Percentiles rank a stretch among this genome's conserved stretches.
Conservation (phyloP, 305 asterid species). For the Fraxinus xanthoxyloides region DNA sequence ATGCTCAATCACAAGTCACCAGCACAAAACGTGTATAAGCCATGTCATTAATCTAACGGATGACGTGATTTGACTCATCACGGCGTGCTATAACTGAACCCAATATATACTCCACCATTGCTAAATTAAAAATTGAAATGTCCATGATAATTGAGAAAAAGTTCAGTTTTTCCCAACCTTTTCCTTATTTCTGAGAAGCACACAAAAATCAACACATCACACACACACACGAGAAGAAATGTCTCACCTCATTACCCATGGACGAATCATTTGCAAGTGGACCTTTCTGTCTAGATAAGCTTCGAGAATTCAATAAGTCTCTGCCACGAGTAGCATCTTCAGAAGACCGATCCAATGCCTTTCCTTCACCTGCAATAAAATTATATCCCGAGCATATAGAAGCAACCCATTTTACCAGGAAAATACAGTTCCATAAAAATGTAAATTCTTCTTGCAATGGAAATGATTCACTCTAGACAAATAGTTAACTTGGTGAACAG, state of each 20-base stretch:
- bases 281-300: constrained; percentile 58
- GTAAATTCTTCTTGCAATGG: neutral
- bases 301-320: constrained; percentile 51
- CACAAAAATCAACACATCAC: neutral
- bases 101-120: neutral
- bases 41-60: neutral
- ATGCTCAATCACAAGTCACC: neutral
- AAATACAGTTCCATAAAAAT: neutral
- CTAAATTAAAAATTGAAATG: neutral
- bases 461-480: neutral
- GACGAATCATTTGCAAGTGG: constrained; percentile 43
- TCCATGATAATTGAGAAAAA: neutral
- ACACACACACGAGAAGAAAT: neutral
- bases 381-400: constrained; percentile 1
- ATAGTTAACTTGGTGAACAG: neutral
- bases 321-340: constrained; percentile 50
- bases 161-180: neutral
- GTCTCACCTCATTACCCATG: constrained; percentile 56
- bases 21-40: neutral
- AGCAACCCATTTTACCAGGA: constrained; percentile 1
- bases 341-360: constrained; percentile 41
- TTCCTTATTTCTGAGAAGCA: neutral
- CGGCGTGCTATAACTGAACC: neutral
- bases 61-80: neutral
- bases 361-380: constrained; percentile 56